Percentiles rank a stretch among this genome's conserved stretches.
Conservation (phyloP, 345 rosid species). For the Brassica carinata region DNA sequence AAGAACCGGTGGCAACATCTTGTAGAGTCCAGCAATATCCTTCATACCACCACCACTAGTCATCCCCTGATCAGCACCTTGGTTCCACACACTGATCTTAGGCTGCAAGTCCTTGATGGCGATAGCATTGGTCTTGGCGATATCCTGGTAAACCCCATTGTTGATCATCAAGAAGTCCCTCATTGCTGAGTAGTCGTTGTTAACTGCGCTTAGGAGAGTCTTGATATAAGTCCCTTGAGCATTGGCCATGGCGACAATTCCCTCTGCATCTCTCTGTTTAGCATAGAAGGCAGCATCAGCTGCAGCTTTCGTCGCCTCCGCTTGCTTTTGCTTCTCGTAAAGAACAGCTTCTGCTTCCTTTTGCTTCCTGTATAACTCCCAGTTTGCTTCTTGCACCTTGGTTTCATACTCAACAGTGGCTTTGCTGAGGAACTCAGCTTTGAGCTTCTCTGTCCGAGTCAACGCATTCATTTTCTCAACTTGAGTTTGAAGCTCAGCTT, state of each 20-base stretch:
- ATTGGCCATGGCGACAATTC: slow-evolving; percentile 51
- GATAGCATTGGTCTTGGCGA: slow-evolving; percentile 62
- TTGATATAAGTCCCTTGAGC: slow-evolving; percentile 63
- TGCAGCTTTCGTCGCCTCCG: slow-evolving; percentile 57
- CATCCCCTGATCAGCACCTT: slow-evolving; percentile 20
- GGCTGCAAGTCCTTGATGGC: slow-evolving; percentile 66
- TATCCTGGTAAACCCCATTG: slow-evolving; percentile 52
- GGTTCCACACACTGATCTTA: slow-evolving; percentile 70
- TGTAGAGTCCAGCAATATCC: slow-evolving; percentile 5
- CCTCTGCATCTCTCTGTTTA: slow-evolving; percentile 71
- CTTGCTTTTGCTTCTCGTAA: slow-evolving; percentile 58
- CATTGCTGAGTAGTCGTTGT: slow-evolving; percentile 58
- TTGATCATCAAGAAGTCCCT: slow-evolving; percentile 69
- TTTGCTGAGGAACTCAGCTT: slow-evolving; percentile 71
- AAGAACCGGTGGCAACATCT: too few species aligned
- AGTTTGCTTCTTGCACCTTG: slow-evolving; percentile 77
- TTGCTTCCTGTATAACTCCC: slow-evolving; percentile 65
- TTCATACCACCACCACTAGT: slow-evolving; percentile 44
- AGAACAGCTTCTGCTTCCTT: slow-evolving; percentile 65
- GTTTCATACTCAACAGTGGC: slow-evolving; percentile 84
- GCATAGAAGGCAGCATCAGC: slow-evolving; percentile 60
- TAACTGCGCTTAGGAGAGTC: slow-evolving; percentile 54
- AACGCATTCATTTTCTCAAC: slow-evolving; percentile 77
- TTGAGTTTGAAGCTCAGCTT: slow-evolving; percentile 71
- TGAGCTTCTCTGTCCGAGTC: slow-evolving; percentile 69